These are phyloP conservation scores for Pyricularia grisea DNA, from an alignment of 2,329 filamentous ascomycete species.

Conservation along the genomic window DNA sequence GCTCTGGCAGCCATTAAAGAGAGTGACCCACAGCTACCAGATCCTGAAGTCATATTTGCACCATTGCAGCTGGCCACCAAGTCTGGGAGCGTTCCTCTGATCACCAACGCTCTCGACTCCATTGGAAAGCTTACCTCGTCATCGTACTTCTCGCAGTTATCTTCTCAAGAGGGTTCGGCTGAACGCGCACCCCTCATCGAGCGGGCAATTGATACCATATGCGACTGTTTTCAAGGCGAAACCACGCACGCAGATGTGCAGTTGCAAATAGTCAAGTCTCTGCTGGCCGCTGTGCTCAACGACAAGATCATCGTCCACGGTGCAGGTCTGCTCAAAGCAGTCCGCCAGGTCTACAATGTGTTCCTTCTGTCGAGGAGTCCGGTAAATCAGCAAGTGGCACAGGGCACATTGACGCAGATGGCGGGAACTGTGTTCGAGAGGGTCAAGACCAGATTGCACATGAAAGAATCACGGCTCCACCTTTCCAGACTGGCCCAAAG, in stretches of 20 bases:
- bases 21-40: slow-evolving; percentile 69
- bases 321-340: slow-evolving; percentile 88
- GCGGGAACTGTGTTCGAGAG: slow-evolving; percentile 95
- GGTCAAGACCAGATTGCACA: slow-evolving; percentile 75
- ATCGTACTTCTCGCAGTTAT: slow-evolving; percentile 83
- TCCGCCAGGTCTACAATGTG: slow-evolving; percentile 97
- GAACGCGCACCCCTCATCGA: slow-evolving; percentile 74
- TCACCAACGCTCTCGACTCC: slow-evolving; percentile 88
- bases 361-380: slow-evolving; percentile 92
- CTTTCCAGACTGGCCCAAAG: slow-evolving; percentile 41
- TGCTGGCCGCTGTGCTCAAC: slow-evolving; percentile 89
- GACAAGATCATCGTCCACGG: slow-evolving; percentile 99
- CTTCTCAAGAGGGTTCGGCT: slow-evolving; percentile 32
- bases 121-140: slow-evolving; percentile 99
- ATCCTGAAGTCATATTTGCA: slow-evolving; percentile 85
- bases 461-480: slow-evolving; percentile 71
- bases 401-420: slow-evolving; percentile 97
- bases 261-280: slow-evolving; percentile 94
- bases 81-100: slow-evolving; percentile 73
- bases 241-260: slow-evolving; percentile 87
- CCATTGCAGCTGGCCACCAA: slow-evolving; percentile 86
- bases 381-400: slow-evolving; percentile 92
- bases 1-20: slow-evolving; percentile 82
- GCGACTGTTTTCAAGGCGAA: slow-evolving; percentile 97
- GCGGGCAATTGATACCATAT: slow-evolving; percentile 96